Percentiles rank a stretch among this genome's conserved stretches.
phyloP scores from a whole-genome alignment of 768 basidiomycete species.

The Coprinopsis marcescibilis region DNA sequence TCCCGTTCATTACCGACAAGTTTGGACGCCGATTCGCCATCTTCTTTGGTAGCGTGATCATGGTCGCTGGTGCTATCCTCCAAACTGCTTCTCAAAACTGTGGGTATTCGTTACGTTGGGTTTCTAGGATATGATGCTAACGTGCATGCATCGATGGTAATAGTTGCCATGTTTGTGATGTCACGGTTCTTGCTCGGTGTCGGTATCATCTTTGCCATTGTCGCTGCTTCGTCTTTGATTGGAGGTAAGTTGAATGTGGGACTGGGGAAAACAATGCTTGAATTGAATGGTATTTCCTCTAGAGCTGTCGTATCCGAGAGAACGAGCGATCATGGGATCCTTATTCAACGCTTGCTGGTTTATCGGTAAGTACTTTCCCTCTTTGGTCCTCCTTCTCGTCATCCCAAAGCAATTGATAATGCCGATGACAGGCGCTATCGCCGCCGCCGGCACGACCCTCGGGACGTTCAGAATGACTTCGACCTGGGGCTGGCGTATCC shows the following conservation, averaged over 20 bases:
- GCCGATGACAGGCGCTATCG: constrained; percentile 41
- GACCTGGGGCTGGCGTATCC: constrained; percentile 69
- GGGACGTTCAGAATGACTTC: constrained; percentile 55
- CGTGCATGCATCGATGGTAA: not conserved
- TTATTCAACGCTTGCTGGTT: constrained; percentile 62
- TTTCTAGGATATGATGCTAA: not conserved
- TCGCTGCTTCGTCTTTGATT: constrained; percentile 61
- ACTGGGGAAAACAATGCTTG: not conserved
- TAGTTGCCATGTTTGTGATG: constrained; percentile 56
- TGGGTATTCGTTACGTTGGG: constrained; percentile 19
- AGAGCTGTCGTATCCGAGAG: constrained; percentile 67
- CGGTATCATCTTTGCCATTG: constrained; percentile 56
- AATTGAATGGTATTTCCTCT: not conserved
- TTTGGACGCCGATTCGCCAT: constrained; percentile 49
- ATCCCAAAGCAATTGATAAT: not conserved
- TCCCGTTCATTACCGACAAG: constrained; percentile 44
- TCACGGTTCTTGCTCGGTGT: constrained; percentile 52
- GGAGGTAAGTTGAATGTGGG: constrained; percentile 32
- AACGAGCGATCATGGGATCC: constrained; percentile 60
- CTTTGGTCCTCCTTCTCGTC: no score
- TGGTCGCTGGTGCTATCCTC: constrained; percentile 41
- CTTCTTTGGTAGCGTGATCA: constrained; percentile 43
- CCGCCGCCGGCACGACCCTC: constrained; percentile 55
- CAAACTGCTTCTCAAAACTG: constrained; percentile 46
- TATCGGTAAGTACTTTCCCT: constrained; percentile 30